phyloP scores from a whole-genome alignment of 2,329 filamentous ascomycete species.

The Penicillium sp. region DNA sequence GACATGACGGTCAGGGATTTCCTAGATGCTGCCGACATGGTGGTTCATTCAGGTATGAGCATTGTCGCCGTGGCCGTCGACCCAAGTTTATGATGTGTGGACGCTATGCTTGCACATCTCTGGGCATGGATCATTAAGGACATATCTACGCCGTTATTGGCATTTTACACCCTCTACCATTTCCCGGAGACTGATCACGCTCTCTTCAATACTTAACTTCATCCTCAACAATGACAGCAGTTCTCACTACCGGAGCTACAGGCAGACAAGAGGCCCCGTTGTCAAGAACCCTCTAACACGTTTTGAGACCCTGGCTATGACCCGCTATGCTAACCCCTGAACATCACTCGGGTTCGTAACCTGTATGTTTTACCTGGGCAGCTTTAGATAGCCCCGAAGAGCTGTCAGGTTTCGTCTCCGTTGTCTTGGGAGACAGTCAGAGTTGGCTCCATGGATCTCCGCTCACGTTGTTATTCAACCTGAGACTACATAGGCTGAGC shows the following conservation, averaged over 20 bases:
- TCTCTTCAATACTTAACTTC: neutral
- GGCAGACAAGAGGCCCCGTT: conserved; percentile 42
- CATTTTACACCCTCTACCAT: too few species aligned
- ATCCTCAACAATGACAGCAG: conserved; percentile 9
- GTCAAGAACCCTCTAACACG: conserved; percentile 30
- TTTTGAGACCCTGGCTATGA: conserved; percentile 58
- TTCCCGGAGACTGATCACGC: neutral
- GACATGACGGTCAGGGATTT: conserved; percentile 18
- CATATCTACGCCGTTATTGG: neutral
- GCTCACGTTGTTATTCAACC: conserved; percentile 42
- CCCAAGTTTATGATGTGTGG: neutral
- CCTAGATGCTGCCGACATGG: conserved; percentile 13
- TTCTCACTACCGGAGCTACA: conserved; percentile 42
- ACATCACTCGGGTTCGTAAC: too few species aligned
- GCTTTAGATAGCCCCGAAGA: too few species aligned
- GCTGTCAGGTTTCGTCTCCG: too few species aligned
- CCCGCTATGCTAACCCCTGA: conserved; percentile 52
- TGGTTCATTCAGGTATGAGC: conserved; percentile 19
- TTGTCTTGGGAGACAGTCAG: too few species aligned
- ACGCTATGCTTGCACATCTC: neutral
- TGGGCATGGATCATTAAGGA: neutral
- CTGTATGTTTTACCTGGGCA: too few species aligned
- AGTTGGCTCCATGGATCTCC: too few species aligned
- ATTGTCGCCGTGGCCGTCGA: conserved; percentile 16
- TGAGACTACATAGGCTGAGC: conserved; percentile 12